Evolutionary conservation across 2,329 filamentous ascomycete genomes (phyloP), one percentile per base, ranked within the genome.

Genomic region (Pezicula rhizophila): DNA sequence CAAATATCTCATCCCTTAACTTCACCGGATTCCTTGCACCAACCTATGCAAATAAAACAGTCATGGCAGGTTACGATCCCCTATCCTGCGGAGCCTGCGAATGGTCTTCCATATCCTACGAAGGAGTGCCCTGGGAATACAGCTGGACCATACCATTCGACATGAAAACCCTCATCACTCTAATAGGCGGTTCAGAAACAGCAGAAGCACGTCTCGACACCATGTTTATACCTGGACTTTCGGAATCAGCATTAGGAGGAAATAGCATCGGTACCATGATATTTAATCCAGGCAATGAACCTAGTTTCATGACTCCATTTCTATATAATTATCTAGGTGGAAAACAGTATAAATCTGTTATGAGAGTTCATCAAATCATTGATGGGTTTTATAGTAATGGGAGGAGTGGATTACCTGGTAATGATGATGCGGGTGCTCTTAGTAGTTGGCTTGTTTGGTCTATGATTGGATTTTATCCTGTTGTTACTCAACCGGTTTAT

Each of bases 11-110:
- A 0, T 71, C 70, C 2, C 52, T 64, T 1, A 66, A 67, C 37
- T 80, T 78, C 56, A 71, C 68, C 0, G 80, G 79, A 2, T 84
- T 83, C 57, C 67, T 82, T 8, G 76, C 78, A 2, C 80, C 80
- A 0, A 69, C 72, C 2, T 66, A 70, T 37, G 61, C 70, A 2
- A 70, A 77, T 28, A 77, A 77, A 1, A 70, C 69, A 2, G 73
- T 77, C 47, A 64, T 63, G 57, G 50, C 2, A 28, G 40, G 15
- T 10, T 78, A 78, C 44, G 70, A 80, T 50, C 77, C 77, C 0
- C 58, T 76, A 8, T 60, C 61, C 6, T 80, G 78, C 50, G 74
- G 70, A 2, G 74, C 70, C 1, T 83, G 79, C 57, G 78, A 78
- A 56, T 80, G 77, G 76, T 64, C 61, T 1, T 71, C 74, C 49